Evolutionary conservation across 768 basidiomycete species (phyloP).

Genomic region (Chalciporus sphaerocephalus): DNA sequence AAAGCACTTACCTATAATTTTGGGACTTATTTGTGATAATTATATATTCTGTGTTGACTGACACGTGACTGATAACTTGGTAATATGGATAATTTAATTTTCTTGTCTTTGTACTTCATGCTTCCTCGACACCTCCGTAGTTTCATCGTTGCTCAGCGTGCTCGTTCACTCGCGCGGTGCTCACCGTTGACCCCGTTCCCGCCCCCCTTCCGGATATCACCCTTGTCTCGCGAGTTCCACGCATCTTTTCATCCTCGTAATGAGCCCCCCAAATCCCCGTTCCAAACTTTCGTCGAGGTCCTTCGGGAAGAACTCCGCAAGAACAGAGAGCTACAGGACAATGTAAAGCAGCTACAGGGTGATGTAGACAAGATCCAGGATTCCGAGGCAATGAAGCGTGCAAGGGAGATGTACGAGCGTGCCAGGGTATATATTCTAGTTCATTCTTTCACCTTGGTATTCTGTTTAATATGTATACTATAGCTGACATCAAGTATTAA

Average conservation of each 20-base stretch:
- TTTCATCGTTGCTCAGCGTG: constrained; percentile 30
- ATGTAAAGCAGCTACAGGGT: constrained; percentile 94
- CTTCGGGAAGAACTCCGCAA: constrained; percentile 89
- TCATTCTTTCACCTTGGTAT: not conserved
- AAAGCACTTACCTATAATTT: too few species aligned
- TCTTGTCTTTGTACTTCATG: constrained; percentile 28
- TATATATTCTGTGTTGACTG: not conserved
- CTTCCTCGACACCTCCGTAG: constrained; percentile 46
- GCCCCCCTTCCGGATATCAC: constrained; percentile 31
- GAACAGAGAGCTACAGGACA: constrained; percentile 92
- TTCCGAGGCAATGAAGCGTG: constrained; percentile 91
- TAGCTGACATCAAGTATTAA: constrained; percentile 92
- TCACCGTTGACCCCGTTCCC: constrained; percentile 14
- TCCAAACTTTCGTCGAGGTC: constrained; percentile 94
- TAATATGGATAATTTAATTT: constrained; percentile 7
- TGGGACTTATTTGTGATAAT: too few species aligned
- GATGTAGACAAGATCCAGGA: constrained; percentile 98
- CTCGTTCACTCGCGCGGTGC: constrained; percentile 18
- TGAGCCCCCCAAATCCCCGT: constrained; percentile 85
- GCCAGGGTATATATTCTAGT: constrained; percentile 66
- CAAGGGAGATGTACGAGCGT: constrained; percentile 87
- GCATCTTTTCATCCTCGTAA: constrained; percentile 57
- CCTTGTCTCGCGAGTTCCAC: constrained; percentile 46
- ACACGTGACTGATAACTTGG: constrained; percentile 9
- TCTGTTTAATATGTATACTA: constrained; percentile 3